A percentile compares a stretch with the other conserved stretches of the same genome.
Evolutionary conservation across 1,139 yeast genomes (phyloP).

Genomic region (Saccharomyces hybrid): DNA sequence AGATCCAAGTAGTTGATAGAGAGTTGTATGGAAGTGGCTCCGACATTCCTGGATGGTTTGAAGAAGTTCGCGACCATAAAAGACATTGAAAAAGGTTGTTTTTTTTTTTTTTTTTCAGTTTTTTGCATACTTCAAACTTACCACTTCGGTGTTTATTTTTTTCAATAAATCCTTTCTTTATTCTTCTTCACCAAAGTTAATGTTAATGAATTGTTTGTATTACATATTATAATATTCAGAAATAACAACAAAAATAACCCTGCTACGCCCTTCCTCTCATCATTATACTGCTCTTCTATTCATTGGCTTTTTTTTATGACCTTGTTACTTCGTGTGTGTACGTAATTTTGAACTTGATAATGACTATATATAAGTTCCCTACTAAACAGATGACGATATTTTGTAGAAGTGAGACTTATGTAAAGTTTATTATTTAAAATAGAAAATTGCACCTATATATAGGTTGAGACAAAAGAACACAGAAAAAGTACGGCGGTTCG

Average conservation of each 20-base stretch:
- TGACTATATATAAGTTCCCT: background rate
- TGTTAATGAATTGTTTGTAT: background rate
- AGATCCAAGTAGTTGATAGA: slow-evolving; percentile 41
- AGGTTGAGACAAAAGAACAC: background rate
- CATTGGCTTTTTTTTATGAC: background rate
- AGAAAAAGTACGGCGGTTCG: background rate
- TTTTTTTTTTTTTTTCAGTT: background rate
- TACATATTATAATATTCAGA: background rate
- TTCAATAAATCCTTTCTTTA: background rate
- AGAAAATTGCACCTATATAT: background rate
- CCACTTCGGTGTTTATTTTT: background rate
- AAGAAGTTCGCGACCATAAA: slow-evolving; percentile 27
- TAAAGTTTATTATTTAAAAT: background rate
- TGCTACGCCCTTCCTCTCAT: background rate
- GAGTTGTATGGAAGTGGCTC: slow-evolving; percentile 55
- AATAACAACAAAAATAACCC: background rate
- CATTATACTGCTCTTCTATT: background rate
- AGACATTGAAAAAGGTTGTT: slow-evolving; percentile 16
- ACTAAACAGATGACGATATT: too few species aligned
- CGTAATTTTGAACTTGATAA: background rate
- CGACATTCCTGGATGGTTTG: slow-evolving; percentile 59
- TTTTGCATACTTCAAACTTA: background rate
- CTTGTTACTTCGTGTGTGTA: background rate
- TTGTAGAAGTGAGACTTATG: background rate
- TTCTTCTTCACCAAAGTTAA: background rate